These are phyloP conservation scores for Pleomassaria siparia DNA, from an alignment of 2,329 filamentous ascomycete species.

Conservation along the genomic window DNA sequence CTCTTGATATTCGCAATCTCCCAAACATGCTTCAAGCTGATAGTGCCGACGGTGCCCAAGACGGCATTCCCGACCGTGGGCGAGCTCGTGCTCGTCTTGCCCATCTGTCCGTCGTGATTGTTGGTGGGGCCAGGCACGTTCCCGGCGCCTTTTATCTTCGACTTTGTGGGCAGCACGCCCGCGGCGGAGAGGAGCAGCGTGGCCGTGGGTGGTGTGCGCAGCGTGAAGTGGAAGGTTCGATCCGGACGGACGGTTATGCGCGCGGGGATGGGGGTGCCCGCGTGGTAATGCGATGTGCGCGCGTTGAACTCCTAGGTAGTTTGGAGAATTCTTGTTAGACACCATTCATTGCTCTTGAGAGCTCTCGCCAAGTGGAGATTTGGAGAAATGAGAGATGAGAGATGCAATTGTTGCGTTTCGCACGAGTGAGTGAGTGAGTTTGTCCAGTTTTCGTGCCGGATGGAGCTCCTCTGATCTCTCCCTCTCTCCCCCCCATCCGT, in stretches of 20 bases:
- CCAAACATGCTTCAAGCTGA: constrained; percentile 94
- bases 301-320: constrained; percentile 99
- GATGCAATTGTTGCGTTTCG: too few relatives aligned
- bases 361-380: too few relatives aligned
- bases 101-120: constrained; percentile 42
- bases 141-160: constrained; percentile 71
- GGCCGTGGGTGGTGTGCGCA: constrained; percentile 92
- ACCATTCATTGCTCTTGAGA: too few relatives aligned
- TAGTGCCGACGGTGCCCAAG: constrained; percentile 75
- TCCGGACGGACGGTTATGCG: constrained; percentile 91
- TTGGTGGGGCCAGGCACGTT: constrained; percentile 51
- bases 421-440: too few relatives aligned
- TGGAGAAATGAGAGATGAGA: too few relatives aligned
- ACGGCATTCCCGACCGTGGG: constrained; percentile 60
- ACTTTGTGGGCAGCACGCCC: constrained; percentile 72
- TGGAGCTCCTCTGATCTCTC: too few relatives aligned
- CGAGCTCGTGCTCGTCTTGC: constrained; percentile 33
- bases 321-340: too few relatives aligned
- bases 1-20: constrained; percentile 97
- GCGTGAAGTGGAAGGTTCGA: constrained; percentile 87
- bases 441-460: too few relatives aligned
- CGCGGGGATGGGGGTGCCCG: constrained; percentile 85
- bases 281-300: constrained; percentile 77
- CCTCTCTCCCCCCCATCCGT: too few relatives aligned
- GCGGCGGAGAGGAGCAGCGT: constrained; percentile 85